A percentile compares a stretch with the other conserved stretches of the same genome.
phyloP scores from a whole-genome alignment of 495 filamentous ascomycete species.

The Sordaria brevicollis region DNA sequence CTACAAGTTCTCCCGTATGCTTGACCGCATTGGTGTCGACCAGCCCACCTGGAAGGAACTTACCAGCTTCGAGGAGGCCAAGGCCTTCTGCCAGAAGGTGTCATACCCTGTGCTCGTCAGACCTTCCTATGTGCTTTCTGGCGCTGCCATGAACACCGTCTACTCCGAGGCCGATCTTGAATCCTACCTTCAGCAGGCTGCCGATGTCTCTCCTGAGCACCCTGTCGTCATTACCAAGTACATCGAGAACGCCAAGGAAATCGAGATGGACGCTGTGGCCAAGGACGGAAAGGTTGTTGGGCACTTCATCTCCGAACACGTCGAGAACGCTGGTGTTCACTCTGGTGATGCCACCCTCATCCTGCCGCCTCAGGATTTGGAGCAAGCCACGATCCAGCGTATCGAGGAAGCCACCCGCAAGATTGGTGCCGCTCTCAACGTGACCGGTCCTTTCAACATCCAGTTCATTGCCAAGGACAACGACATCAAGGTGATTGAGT shows the following conservation, averaged over 20 bases:
- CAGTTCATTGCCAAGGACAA: conserved; percentile 99
- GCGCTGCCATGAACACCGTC: conserved; percentile 96
- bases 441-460: conserved; percentile 96
- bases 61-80: conserved; percentile 78
- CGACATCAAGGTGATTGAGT: conserved; percentile 99
- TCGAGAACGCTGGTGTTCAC: conserved; percentile 94
- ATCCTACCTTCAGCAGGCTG: conserved; percentile 78
- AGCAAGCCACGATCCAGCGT: conserved; percentile 73
- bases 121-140: conserved; percentile 91
- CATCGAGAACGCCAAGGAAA: conserved; percentile 94
- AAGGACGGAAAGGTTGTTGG: conserved; percentile 76
- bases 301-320: conserved; percentile 91
- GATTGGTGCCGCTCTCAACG: conserved; percentile 89
- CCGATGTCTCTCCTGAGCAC: conserved; percentile 87
- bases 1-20: conserved; percentile 96
- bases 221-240: conserved; percentile 98
- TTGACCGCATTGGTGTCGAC: conserved; percentile 92
- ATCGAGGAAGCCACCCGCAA: conserved; percentile 94
- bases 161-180: conserved; percentile 79
- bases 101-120: conserved; percentile 89
- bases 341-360: conserved; percentile 93
- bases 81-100: conserved; percentile 72
- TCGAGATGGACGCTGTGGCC: conserved; percentile 94
- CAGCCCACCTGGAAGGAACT: conserved; percentile 98
- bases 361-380: conserved; percentile 87